A percentile compares a stretch with the other conserved stretches of the same genome.
phyloP scores from a whole-genome alignment of 768 basidiomycete genomes.

The Tricholoma hemisulphureum region DNA sequence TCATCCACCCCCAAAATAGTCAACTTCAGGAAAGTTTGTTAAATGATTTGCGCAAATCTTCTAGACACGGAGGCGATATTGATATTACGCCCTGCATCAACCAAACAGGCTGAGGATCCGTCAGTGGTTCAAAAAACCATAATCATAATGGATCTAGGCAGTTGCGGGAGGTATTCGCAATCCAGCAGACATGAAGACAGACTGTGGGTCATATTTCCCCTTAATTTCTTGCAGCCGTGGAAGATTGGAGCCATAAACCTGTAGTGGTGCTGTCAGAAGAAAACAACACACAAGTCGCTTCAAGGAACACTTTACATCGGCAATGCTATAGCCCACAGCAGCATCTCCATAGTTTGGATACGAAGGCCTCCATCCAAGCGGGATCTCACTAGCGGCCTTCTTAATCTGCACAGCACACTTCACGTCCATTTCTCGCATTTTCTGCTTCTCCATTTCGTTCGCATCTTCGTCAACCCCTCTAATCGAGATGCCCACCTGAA shows the following conservation, averaged over 20 bases:
- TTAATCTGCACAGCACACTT: background rate
- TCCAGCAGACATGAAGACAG: background rate
- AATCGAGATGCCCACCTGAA: background rate
- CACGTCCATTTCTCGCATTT: background rate
- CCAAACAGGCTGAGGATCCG: no score
- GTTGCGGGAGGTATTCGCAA: background rate
- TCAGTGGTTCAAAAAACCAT: no score
- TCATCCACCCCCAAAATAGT: no score
- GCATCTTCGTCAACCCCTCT: background rate
- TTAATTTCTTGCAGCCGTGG: conserved; percentile 13
- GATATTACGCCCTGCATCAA: no score
- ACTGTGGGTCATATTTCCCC: background rate
- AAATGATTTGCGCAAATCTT: no score
- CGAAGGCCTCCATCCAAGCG: background rate
- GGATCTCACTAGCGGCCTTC: background rate
- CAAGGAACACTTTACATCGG: background rate
- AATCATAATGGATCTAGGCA: no score
- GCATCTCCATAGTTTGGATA: background rate
- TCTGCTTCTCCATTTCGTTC: background rate
- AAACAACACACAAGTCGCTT: background rate
- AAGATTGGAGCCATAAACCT: background rate
- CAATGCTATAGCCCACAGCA: background rate
- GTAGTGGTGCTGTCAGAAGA: background rate
- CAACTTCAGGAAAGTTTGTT: no score
- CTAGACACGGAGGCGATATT: no score